Percentiles rank a stretch among this genome's conserved stretches.
Conservation (phyloP, 192 early-diverging fungal species). For the Backusella morwellensis region DNA sequence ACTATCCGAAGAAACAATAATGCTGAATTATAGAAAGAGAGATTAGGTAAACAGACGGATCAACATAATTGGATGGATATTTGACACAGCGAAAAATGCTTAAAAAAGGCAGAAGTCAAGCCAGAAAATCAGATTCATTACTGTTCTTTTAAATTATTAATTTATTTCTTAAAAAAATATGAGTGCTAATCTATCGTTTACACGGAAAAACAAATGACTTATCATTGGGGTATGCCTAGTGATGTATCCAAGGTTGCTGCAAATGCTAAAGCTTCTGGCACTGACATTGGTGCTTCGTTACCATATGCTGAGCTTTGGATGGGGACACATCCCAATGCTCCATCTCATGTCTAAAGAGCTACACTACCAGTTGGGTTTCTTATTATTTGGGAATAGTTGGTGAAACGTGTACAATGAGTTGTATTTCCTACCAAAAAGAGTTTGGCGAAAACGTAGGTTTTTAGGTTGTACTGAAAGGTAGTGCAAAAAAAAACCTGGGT, state of each 20-base stretch:
- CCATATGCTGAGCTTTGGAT: slow-evolving; percentile 99
- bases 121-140: no score
- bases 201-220: slow-evolving; percentile 76
- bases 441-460: no score
- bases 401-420: no score
- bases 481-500: no score
- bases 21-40: neutral
- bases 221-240: slow-evolving; percentile 96
- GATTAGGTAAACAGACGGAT: neutral
- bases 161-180: neutral
- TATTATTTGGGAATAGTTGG: no score
- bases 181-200: slow-evolving; percentile 53
- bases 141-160: neutral
- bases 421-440: no score
- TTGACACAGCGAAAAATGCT: neutral
- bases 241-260: slow-evolving; percentile 78
- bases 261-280: slow-evolving; percentile 63
- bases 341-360: slow-evolving; percentile 48
- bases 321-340: slow-evolving; percentile 96
- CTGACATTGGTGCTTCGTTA: slow-evolving; percentile 49
- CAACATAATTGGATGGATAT: neutral
- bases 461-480: no score
- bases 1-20: neutral
- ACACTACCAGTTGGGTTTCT: no score
- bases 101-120: neutral